A percentile compares a stretch with the other conserved stretches of the same genome.
Conservation (phyloP, 2,329 filamentous ascomycete species). For the Alternaria tenuissima region DNA sequence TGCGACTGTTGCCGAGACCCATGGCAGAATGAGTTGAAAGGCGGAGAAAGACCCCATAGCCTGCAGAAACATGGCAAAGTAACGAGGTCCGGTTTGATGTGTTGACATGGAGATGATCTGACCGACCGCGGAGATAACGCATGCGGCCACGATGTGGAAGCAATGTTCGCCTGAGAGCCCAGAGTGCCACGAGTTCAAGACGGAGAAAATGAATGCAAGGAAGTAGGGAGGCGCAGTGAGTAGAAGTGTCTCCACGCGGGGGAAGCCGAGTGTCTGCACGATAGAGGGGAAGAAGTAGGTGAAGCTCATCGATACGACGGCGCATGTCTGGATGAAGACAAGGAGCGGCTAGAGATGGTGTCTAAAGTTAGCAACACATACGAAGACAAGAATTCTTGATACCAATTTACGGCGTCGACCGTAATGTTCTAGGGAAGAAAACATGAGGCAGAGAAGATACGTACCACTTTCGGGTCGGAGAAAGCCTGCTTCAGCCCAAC, state of each 20-base stretch:
- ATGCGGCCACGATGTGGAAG: slow-evolving; percentile 46
- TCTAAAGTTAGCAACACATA: background rate
- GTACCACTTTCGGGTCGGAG: slow-evolving; percentile 56
- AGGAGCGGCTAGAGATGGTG: slow-evolving; percentile 2
- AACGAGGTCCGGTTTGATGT: slow-evolving; percentile 60
- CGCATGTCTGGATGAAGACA: slow-evolving; percentile 63
- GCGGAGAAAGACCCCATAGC: slow-evolving; percentile 32
- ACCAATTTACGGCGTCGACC: too few species aligned
- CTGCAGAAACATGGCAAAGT: slow-evolving; percentile 68
- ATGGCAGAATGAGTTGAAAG: slow-evolving; percentile 44
- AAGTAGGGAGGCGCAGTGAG: slow-evolving; percentile 68
- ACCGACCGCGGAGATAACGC: slow-evolving; percentile 24
- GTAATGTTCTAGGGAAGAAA: too few species aligned
- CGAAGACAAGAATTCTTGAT: background rate
- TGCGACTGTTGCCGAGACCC: slow-evolving; percentile 45
- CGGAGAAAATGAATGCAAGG: slow-evolving; percentile 64
- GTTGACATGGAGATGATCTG: slow-evolving; percentile 57
- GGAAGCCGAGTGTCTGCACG: slow-evolving; percentile 66
- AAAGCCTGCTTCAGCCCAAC: slow-evolving; percentile 59
- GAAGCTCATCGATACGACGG: slow-evolving; percentile 56
- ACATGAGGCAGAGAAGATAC: background rate
- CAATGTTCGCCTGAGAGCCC: slow-evolving; percentile 64
- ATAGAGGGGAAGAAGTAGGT: slow-evolving; percentile 72
- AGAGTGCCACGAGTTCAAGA: slow-evolving; percentile 64
- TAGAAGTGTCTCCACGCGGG: slow-evolving; percentile 61